phyloP scores from a whole-genome alignment of 768 basidiomycete species.

The Mycena crocata region DNA sequence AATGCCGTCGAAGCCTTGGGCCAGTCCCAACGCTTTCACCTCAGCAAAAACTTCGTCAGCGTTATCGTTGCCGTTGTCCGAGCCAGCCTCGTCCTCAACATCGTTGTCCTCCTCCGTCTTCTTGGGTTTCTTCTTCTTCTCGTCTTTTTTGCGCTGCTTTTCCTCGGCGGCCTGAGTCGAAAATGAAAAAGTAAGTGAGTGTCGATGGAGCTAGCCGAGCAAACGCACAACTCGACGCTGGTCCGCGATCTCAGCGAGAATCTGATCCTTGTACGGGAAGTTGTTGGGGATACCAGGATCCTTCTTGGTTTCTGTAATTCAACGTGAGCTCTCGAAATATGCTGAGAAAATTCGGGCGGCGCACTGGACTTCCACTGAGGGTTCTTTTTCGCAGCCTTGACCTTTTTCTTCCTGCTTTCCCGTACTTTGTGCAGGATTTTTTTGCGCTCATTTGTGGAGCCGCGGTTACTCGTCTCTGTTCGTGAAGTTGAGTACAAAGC shows the following conservation, averaged over 20 bases:
- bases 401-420: conserved; percentile 81
- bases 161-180: conserved; percentile 78
- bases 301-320: conserved; percentile 73
- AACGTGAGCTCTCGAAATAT: conserved; percentile 8
- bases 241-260: conserved; percentile 90
- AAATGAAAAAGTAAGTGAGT: not conserved
- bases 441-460: conserved; percentile 76
- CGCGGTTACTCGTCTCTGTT: conserved; percentile 87
- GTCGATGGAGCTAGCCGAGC: too few relatives aligned
- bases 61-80: conserved; percentile 43
- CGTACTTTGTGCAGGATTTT: conserved; percentile 80
- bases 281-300: conserved; percentile 95
- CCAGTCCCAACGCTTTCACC: conserved; percentile 51
- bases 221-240: conserved; percentile 77
- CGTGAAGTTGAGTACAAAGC: conserved; percentile 30
- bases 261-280: conserved; percentile 94
- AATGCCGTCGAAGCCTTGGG: conserved; percentile 62
- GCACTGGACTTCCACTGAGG: conserved; percentile 90
- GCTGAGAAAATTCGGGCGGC: conserved; percentile 41
- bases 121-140: conserved; percentile 66
- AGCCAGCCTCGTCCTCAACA: conserved; percentile 42
- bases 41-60: conserved; percentile 42
- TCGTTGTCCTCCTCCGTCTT: conserved; percentile 40
- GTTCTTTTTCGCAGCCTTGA: conserved; percentile 82
- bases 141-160: conserved; percentile 74